Evolutionary conservation across 2,329 filamentous ascomycete genomes (phyloP).

Genomic region (Clathrospora elynae): DNA sequence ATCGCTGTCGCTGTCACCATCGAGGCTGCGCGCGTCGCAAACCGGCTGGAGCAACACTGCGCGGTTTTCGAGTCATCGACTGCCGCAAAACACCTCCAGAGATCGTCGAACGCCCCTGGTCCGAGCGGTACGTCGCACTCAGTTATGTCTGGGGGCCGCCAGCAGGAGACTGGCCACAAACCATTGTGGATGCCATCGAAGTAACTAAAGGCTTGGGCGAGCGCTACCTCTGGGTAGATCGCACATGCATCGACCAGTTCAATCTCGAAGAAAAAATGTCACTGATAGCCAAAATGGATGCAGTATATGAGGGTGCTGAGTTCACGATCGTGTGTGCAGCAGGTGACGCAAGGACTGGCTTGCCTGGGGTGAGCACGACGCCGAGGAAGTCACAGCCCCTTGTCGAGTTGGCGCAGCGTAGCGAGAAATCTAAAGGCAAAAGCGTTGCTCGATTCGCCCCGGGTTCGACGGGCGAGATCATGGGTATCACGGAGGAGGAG

Average conservation of each 20-base stretch:
- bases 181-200: constrained; percentile 19
- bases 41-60: neutral
- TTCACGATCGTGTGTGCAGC: constrained; percentile 22
- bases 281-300: constrained; percentile 18
- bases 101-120: constrained; percentile 2
- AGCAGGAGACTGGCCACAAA: constrained; percentile 11
- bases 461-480: neutral
- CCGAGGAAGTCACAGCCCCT: neutral
- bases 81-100: constrained; percentile 1
- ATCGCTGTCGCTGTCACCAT: constrained; percentile 4
- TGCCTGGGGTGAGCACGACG: constrained; percentile 3
- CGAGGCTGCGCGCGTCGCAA: neutral
- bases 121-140: constrained; percentile 6
- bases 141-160: constrained; percentile 9
- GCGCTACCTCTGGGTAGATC: constrained; percentile 17
- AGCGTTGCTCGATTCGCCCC: neutral
- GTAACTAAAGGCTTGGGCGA: constrained; percentile 12
- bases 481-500: constrained; percentile 4
- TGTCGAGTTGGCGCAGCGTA: neutral
- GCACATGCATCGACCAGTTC: constrained; percentile 21
- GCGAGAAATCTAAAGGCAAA: constrained; percentile 3
- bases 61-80: constrained; percentile 7
- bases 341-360: constrained; percentile 6
- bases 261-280: constrained; percentile 7
- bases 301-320: constrained; percentile 18